Evolutionary conservation across 1,284 basidiomycete species (phyloP), one percentile per base, ranked within the genome.

Genomic region (Microbotryum intermedium): DNA sequence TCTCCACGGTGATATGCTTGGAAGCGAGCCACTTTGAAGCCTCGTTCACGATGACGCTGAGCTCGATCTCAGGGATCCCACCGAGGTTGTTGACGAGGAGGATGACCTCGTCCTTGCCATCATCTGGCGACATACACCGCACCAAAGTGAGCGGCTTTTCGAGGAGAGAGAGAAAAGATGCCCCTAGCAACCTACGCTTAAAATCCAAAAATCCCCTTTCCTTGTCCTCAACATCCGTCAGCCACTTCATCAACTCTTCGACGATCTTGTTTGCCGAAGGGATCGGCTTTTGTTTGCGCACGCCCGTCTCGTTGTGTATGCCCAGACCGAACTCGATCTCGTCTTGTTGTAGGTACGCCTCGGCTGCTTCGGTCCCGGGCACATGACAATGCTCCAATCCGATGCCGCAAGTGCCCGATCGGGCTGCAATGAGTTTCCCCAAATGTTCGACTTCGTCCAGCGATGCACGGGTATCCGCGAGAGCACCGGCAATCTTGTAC

Each of bases 381-480:
- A 90, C 90, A 74, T 94, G 90, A 69, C 88, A 90, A 74, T 95
- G 92, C 50, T 91, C 90, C 49, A 94, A 80, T n/a, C 88, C 90
- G 51, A 87, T 86, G 49, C 92, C 93, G 64, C 94, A 84, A 1
- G 91, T 92, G 6, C 83, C 91, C 18, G 75, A 64, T 50, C 81
- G 79, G 10, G 80, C 78, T 1, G 85, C 79, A 34, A 86, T 80
- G 76, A 82, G 84, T 72, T 86, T 79, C 0, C 89, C 86, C 11
- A 86, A 69, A 39, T 77, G 74, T 72, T 87, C 82, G 8, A 93
- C 87, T 56, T 87, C 81, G 53, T 87, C 82, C n/a, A 95, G 79
- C 57, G 77, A 77, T 0, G 78, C 85, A 4, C 88, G 89, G 51
- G 80, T 75, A n/a, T 82, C 76, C 1, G 69, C 67, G 20, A 69